phyloP scores from a whole-genome alignment of 257 asterid genomes.

The Gardenia jasminoides region DNA sequence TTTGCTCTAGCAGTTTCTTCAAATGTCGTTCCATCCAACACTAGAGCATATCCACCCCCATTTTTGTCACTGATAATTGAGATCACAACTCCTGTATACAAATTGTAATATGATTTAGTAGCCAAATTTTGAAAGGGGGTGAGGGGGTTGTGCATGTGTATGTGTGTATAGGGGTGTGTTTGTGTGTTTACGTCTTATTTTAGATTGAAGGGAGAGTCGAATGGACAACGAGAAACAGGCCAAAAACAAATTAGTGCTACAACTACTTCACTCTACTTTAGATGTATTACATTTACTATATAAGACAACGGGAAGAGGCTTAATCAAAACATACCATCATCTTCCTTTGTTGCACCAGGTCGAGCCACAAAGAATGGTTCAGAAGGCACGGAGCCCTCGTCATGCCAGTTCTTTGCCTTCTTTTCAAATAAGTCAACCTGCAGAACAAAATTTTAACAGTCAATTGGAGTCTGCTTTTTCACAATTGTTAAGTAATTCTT shows the following conservation, averaged over 20 bases:
- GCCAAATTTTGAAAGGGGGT: too few species aligned
- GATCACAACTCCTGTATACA: constrained; percentile 72
- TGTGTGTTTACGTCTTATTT: too few species aligned
- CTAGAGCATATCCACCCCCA: constrained; percentile 84
- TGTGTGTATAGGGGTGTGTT: too few species aligned
- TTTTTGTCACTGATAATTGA: constrained; percentile 74
- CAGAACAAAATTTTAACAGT: neutral
- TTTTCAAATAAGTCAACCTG: constrained; percentile 51
- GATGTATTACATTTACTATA: neutral
- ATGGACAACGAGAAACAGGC: too few species aligned
- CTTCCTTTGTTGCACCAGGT: constrained; percentile 79
- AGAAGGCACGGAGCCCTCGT: constrained; percentile 79
- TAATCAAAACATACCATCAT: constrained; percentile 61
- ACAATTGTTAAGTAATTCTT: neutral
- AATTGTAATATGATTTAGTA: neutral
- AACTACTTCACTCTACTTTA: neutral
- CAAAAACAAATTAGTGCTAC: too few species aligned
- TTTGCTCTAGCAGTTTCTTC: constrained; percentile 94
- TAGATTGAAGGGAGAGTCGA: too few species aligned
- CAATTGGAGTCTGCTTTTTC: neutral
- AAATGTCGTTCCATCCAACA: constrained; percentile 80
- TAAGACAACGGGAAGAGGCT: neutral
- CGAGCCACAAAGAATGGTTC: constrained; percentile 95
- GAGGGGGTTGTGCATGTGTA: too few species aligned
- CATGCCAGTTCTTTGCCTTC: constrained; percentile 85